phyloP scores from a whole-genome alignment of 2,329 filamentous ascomycete species.

The Fusarium sp. region DNA sequence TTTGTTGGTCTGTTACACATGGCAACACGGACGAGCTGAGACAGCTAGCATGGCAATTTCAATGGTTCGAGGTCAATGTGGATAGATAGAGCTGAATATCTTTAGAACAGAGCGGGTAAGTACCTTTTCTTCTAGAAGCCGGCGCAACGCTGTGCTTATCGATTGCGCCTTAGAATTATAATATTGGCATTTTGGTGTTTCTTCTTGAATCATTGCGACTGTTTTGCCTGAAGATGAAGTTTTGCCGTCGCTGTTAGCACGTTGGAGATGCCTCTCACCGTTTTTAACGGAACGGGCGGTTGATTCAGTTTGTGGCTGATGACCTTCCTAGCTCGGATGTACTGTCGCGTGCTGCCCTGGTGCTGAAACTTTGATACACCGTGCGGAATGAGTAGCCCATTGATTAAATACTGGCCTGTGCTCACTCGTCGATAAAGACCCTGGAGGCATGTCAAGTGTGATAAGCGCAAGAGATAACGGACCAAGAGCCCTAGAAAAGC shows the following conservation, averaged over 20 bases:
- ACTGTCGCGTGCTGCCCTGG: conserved; percentile 11
- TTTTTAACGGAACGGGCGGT: conserved; percentile 1
- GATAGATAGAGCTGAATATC: conserved; percentile 6
- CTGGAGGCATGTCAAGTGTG: conserved; percentile 10
- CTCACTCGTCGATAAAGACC: conserved; percentile 19
- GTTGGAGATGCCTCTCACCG: background rate
- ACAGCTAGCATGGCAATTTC: conserved; percentile 9
- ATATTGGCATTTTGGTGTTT: background rate
- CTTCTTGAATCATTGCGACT: background rate
- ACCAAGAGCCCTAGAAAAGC: conserved; percentile 18
- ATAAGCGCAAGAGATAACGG: conserved; percentile 30
- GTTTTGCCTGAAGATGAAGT: background rate
- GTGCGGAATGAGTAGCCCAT: conserved; percentile 6
- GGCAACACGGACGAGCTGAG: conserved; percentile 26
- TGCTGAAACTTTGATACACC: conserved; percentile 9
- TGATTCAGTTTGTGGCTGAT: conserved; percentile 15
- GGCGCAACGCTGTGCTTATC: background rate
- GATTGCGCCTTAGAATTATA: background rate
- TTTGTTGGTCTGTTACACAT: conserved; percentile 20
- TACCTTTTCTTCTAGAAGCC: background rate
- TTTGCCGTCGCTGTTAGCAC: background rate
- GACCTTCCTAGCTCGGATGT: background rate
- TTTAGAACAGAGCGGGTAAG: conserved; percentile 1
- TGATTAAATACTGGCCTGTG: conserved; percentile 17
- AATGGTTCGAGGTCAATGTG: background rate